Evolutionary conservation across 1,284 basidiomycete species (phyloP).

Genomic region (Papiliotrema nemorosa): DNA sequence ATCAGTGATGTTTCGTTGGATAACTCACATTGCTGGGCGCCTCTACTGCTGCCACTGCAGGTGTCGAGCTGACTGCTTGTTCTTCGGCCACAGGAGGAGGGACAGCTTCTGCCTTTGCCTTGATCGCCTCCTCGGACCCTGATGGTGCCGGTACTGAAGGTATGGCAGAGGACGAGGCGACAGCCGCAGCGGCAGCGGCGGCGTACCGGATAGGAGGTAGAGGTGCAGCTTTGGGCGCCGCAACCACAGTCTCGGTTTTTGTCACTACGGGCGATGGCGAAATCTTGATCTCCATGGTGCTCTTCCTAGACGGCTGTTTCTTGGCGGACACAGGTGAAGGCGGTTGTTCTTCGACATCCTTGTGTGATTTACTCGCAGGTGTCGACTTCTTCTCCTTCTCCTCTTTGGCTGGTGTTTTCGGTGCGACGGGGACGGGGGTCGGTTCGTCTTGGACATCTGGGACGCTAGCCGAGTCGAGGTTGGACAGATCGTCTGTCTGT

Average conservation of each 20-base stretch:
- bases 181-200: slow-evolving; percentile 83
- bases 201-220: slow-evolving; percentile 82
- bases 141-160: slow-evolving; percentile 10
- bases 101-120: background rate
- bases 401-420: slow-evolving; percentile 43
- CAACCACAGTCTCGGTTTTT: slow-evolving; percentile 14
- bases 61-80: no score
- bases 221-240: slow-evolving; percentile 47
- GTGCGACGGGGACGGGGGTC: slow-evolving; percentile 4
- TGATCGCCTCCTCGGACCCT: background rate
- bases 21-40: no score
- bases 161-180: slow-evolving; percentile 53
- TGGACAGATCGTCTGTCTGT: slow-evolving; percentile 58
- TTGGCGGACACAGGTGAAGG: slow-evolving; percentile 38
- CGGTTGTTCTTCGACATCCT: slow-evolving; percentile 24
- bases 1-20: no score
- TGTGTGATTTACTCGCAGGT: slow-evolving; percentile 14
- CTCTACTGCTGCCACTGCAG: no score
- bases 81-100: slow-evolving; percentile 1
- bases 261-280: slow-evolving; percentile 7
- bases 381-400: slow-evolving; percentile 32
- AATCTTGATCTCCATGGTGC: slow-evolving; percentile 21
- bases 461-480: slow-evolving; percentile 51
- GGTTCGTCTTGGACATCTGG: slow-evolving; percentile 36
- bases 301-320: slow-evolving; percentile 26